Evolutionary conservation across 305 asterid genomes (phyloP).

Genomic region (Fraxinus platypoda): DNA sequence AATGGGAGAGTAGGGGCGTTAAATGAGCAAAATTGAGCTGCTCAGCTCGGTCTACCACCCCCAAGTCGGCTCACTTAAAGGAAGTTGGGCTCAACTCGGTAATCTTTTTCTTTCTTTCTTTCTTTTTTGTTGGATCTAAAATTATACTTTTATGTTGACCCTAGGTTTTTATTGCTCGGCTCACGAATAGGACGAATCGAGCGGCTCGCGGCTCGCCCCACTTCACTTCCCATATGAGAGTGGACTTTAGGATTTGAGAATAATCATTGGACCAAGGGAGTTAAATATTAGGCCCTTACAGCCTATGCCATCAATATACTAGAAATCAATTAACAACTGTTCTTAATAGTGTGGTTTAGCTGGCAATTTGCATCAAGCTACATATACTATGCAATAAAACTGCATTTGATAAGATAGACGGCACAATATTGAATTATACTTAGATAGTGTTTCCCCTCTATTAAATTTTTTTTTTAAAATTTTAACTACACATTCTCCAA

Average conservation of each 20-base stretch:
- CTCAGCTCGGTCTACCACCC: neutral
- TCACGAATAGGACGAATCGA: neutral
- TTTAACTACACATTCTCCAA: too few relatives aligned
- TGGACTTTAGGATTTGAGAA: neutral
- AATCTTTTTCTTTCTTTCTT: too few relatives aligned
- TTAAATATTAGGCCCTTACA: neutral
- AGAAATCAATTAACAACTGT: slow-evolving; percentile 11
- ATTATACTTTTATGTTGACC: too few relatives aligned
- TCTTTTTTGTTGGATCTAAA: too few relatives aligned
- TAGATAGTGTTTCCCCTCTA: too few relatives aligned
- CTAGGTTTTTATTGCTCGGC: neutral
- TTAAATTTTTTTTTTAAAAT: too few relatives aligned
- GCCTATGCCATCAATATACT: neutral
- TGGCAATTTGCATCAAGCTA: slow-evolving; percentile 26
- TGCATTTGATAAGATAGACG: too few relatives aligned
- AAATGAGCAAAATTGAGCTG: neutral
- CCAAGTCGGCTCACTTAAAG: neutral
- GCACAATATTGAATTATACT: neutral
- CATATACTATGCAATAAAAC: neutral
- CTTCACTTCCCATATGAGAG: too few relatives aligned
- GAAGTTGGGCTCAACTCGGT: neutral
- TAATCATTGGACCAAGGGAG: neutral
- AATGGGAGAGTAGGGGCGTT: neutral
- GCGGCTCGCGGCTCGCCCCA: too few relatives aligned
- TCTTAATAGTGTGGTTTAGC: slow-evolving; percentile 29